Percentiles rank a stretch among this genome's conserved stretches.
phyloP scores from a whole-genome alignment of 768 basidiomycete genomes.

The Suillus placidus region DNA sequence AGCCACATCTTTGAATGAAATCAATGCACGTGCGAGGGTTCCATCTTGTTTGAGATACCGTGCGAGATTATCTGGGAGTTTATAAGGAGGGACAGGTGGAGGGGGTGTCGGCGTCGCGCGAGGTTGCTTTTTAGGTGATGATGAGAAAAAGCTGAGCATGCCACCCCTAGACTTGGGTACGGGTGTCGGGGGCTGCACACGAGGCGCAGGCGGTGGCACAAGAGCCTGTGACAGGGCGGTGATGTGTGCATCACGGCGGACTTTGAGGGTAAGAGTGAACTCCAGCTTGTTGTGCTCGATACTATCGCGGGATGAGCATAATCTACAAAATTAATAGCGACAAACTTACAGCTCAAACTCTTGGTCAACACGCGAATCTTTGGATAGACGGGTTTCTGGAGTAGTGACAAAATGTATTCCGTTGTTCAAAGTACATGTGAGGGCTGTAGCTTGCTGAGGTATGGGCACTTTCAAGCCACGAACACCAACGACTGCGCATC shows the following conservation, averaged over 20 bases:
- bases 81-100: constrained; percentile 39
- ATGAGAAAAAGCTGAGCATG: constrained; percentile 75
- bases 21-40: constrained; percentile 85
- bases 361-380: constrained; percentile 72
- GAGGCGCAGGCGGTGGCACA: constrained; percentile 48
- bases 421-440: constrained; percentile 92
- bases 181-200: constrained; percentile 45
- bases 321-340: background rate
- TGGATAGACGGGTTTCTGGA: constrained; percentile 65
- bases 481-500: constrained; percentile 67
- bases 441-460: constrained; percentile 69
- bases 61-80: constrained; percentile 74
- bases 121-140: constrained; percentile 73
- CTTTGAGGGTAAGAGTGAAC: constrained; percentile 87
- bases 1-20: constrained; percentile 88
- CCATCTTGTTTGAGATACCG: constrained; percentile 83
- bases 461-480: constrained; percentile 76
- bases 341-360: constrained; percentile 85
- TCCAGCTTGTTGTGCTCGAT: constrained; percentile 95
- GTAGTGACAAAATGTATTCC: constrained; percentile 96
- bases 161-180: constrained; percentile 60
- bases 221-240: constrained; percentile 73
- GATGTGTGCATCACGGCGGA: constrained; percentile 86
- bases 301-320: constrained; percentile 39
- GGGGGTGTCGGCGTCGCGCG: constrained; percentile 40